These are phyloP conservation scores for Paramyrothecium roridum DNA, from an alignment of 2,329 filamentous ascomycete genomes.

Conservation along the genomic window DNA sequence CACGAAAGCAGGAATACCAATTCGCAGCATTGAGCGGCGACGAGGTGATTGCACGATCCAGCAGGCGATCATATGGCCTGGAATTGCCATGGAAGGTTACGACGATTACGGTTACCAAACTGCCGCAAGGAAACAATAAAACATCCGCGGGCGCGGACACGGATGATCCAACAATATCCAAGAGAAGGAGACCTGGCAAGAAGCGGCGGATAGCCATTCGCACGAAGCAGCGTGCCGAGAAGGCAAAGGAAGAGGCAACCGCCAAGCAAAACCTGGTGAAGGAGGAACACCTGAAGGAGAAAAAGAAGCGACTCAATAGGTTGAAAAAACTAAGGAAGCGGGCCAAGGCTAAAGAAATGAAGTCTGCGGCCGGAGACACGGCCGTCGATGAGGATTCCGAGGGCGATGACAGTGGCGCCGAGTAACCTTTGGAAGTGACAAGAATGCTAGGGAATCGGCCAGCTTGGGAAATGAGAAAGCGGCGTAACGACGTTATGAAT, in stretches of 20 bases:
- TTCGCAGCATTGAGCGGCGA: conserved; percentile 49
- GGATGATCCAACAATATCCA: conserved; percentile 18
- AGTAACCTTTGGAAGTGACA: not conserved
- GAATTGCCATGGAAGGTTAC: conserved; percentile 60
- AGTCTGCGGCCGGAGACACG: conserved; percentile 22
- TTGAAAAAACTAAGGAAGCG: conserved; percentile 57
- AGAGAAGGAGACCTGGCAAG: conserved; percentile 52
- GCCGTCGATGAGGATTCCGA: conserved; percentile 17
- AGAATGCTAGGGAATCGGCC: not conserved
- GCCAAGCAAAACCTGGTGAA: conserved; percentile 42
- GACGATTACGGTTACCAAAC: conserved; percentile 34
- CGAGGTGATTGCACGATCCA: conserved; percentile 43
- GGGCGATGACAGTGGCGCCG: conserved; percentile 12
- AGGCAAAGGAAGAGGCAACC: conserved; percentile 34
- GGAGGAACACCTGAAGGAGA: conserved; percentile 55
- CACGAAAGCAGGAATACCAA: conserved; percentile 35
- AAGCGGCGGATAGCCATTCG: conserved; percentile 53
- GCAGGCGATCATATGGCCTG: conserved; percentile 49
- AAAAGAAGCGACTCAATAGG: conserved; percentile 60
- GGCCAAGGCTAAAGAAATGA: conserved; percentile 55
- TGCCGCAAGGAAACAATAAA: conserved; percentile 11
- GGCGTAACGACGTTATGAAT: too few species aligned
- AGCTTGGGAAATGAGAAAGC: not conserved
- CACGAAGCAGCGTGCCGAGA: conserved; percentile 37
- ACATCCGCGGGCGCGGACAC: conserved; percentile 4